Evolutionary conservation across 148 eudicot genomes (phyloP), one percentile per base, ranked within the genome.

Genomic region (Suaeda aralocaspica): DNA sequence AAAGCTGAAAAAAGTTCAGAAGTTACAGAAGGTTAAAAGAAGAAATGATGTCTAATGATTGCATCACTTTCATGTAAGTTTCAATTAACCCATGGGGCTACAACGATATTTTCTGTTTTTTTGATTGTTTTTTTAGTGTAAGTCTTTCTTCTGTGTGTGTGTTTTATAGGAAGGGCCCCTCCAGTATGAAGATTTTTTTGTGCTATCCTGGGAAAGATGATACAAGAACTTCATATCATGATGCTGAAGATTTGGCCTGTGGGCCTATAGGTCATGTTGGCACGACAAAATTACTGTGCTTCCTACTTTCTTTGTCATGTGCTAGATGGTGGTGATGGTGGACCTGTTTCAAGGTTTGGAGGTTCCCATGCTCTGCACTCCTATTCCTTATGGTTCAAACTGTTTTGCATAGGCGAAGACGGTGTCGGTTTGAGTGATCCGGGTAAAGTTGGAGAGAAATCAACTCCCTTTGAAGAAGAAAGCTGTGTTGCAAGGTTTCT

Each of bases 271-370:
- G 81, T 86, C 90, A 41, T 86, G 90, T 64, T 89, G 90, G 90
- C 93, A 89, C 67, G 94, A 89, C 74, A 86, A 84, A 72, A 46
- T 83, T 78, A 89, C 94, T 31, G 87, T n/a, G 90, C 24, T 89
- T 90, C 31, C 73, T 86, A n/a, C 28, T 86, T 89, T 59, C 65
- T 83, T 28, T 89, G 80, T 78, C 84, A 89, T 64, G 90, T 89
- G 46, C 72, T 76, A 25, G 90, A 86, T 70, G 90, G 85, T 78
- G 90, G 88, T 80, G 83, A 84, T 39, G 60, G 74, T 66, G 88
- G 85, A 39, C 94, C 90, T 29, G 69, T 78, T 76, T 84, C 57
- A 83, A 71, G 66, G 84, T 86, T 58, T 74, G 72, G 59, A 84
- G 88, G 74, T 78, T 67, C 73, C 78, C 86, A 25, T 89, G 94